Conservation (phyloP, 768 basidiomycete species). For the Trametes maxima region DNA sequence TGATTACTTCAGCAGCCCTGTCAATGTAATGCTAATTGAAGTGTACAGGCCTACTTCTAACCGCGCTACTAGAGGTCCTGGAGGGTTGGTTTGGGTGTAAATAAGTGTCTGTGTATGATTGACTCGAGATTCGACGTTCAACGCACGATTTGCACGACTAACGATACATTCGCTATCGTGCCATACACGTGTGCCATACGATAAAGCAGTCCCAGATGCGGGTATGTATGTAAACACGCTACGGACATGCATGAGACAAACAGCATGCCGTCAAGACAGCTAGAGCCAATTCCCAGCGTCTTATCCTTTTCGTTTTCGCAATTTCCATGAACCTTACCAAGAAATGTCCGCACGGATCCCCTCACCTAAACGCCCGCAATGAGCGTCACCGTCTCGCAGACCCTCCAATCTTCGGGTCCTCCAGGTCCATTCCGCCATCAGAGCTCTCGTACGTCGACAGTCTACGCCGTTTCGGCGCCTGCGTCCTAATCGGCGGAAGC, state of each 20-base stretch:
- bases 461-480: slow-evolving; percentile 36
- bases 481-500: slow-evolving; percentile 24
- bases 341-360: neutral
- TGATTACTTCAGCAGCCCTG: too few species aligned
- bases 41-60: slow-evolving; percentile 31
- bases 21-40: neutral
- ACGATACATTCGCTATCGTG: too few species aligned
- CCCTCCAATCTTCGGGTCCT: slow-evolving; percentile 43
- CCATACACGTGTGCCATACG: too few species aligned
- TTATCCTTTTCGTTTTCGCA: neutral
- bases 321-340: neutral
- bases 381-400: slow-evolving; percentile 36
- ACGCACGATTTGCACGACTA: too few species aligned
- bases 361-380: too few species aligned
- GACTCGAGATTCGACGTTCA: neutral
- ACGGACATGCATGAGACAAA: neutral
- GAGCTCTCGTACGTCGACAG: slow-evolving; percentile 54
- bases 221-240: neutral
- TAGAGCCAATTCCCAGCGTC: neutral
- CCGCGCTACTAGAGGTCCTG: neutral
- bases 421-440: slow-evolving; percentile 51
- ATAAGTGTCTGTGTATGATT: neutral
- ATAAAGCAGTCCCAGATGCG: neutral
- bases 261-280: neutral
- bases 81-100: neutral